A percentile compares a stretch with the other conserved stretches of the same genome.
phyloP scores from a whole-genome alignment of 768 basidiomycete genomes.

The Sporobolomyces roseus region DNA sequence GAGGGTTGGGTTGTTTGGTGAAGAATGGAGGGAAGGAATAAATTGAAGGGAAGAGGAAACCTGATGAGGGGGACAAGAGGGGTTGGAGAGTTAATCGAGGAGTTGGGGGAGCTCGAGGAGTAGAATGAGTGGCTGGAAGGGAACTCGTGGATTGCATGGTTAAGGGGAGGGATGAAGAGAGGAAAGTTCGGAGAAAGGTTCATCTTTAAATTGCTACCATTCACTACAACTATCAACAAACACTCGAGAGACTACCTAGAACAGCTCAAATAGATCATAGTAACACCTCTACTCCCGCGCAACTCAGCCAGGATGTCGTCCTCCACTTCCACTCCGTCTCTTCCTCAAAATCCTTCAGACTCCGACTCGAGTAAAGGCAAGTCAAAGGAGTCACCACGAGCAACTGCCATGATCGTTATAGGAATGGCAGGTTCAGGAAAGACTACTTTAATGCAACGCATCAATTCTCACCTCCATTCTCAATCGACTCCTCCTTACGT shows the following conservation, averaged over 20 bases:
- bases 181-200: neutral
- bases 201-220: no score
- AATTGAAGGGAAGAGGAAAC: constrained; percentile 50
- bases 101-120: neutral
- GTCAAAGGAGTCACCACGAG: constrained; percentile 17
- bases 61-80: constrained; percentile 30
- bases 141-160: no score
- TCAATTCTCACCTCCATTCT: constrained; percentile 85
- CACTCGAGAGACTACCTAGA: neutral
- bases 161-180: neutral
- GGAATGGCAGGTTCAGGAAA: constrained; percentile 40
- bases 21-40: constrained; percentile 53
- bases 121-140: neutral
- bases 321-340: neutral
- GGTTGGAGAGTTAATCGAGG: neutral
- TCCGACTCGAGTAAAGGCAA: constrained; percentile 24
- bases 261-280: neutral
- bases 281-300: neutral
- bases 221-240: no score
- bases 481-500: constrained; percentile 66
- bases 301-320: neutral
- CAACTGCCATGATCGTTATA: constrained; percentile 38
- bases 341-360: neutral
- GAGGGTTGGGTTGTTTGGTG: constrained; percentile 51
- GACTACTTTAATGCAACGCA: constrained; percentile 85